Evolutionary conservation across 2,329 filamentous ascomycete genomes (phyloP).

Genomic region (Tricladium varicosporioides): DNA sequence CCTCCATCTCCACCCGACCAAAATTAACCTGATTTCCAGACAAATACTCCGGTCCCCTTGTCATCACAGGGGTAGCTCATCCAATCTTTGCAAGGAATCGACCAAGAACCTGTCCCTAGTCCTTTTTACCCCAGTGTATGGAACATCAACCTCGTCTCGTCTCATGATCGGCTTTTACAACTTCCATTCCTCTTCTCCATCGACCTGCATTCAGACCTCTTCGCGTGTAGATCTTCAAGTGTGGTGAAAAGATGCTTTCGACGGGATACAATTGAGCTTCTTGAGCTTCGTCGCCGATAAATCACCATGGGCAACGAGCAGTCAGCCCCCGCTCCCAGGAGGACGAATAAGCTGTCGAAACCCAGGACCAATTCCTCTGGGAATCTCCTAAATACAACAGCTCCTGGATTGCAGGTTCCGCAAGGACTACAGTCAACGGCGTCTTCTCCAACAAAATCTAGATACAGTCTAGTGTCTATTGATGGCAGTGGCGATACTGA

Average conservation of each 20-base stretch:
- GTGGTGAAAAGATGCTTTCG: conserved; percentile 2
- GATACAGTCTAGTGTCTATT: conserved; percentile 11
- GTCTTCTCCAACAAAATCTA: conserved; percentile 13
- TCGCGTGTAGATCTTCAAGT: conserved; percentile 13
- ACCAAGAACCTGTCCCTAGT: not conserved
- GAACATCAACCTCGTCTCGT: conserved; percentile 19
- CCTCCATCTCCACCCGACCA: not conserved
- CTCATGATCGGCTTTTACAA: conserved; percentile 19
- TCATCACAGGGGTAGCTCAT: conserved; percentile 4
- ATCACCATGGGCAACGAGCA: conserved; percentile 31
- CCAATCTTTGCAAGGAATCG: conserved; percentile 12
- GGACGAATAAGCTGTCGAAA: conserved; percentile 32
- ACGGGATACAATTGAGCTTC: conserved; percentile 1
- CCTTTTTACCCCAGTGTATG: not conserved
- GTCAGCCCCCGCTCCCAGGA: conserved; percentile 21
- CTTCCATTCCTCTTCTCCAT: conserved; percentile 5
- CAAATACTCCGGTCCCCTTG: conserved; percentile 7
- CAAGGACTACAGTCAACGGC: conserved; percentile 24
- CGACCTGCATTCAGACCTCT: conserved; percentile 3
- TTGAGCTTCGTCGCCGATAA: not conserved
- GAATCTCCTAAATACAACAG: conserved; percentile 19
- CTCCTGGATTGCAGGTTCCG: conserved; percentile 17
- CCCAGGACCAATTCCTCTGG: conserved; percentile 29
- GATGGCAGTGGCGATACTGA: conserved; percentile 4
- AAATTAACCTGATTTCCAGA: not conserved